These are phyloP conservation scores for Omphalotus guepiniiformis DNA, from an alignment of 768 basidiomycete genomes.

Conservation along the genomic window DNA sequence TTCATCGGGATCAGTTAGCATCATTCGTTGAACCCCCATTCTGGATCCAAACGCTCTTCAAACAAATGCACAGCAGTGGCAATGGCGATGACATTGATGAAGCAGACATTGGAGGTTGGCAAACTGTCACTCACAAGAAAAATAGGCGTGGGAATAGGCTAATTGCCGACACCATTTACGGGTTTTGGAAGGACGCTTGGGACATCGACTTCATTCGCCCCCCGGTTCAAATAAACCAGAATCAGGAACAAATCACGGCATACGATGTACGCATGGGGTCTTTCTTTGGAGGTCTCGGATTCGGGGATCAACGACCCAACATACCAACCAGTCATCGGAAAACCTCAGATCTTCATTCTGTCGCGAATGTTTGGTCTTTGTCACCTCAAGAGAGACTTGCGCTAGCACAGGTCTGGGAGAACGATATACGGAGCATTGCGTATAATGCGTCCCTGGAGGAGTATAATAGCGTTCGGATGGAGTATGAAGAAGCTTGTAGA, in stretches of 20 bases:
- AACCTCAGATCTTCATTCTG: slow-evolving; percentile 32
- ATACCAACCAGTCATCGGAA: slow-evolving; percentile 33
- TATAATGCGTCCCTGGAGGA: slow-evolving; percentile 30
- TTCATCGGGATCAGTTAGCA: slow-evolving; percentile 46
- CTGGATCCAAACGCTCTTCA: slow-evolving; percentile 35
- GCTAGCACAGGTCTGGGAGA: slow-evolving; percentile 45
- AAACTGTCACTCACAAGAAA: slow-evolving; percentile 7
- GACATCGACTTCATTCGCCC: slow-evolving; percentile 46
- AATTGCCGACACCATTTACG: slow-evolving; percentile 30
- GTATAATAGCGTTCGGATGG: slow-evolving; percentile 37
- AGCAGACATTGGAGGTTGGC: slow-evolving; percentile 10
- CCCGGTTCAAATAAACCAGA: slow-evolving; percentile 2
- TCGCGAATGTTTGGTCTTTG: slow-evolving; percentile 49
- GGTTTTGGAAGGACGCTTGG: slow-evolving; percentile 43
- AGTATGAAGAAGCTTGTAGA: slow-evolving; percentile 34
- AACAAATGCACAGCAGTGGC: not conserved
- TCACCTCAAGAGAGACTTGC: slow-evolving; percentile 42
- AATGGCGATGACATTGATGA: not conserved
- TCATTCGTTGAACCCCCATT: slow-evolving; percentile 38
- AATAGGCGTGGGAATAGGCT: not conserved
- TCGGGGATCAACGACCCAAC: slow-evolving; percentile 26
- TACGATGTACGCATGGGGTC: slow-evolving; percentile 6
- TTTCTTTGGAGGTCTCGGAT: slow-evolving; percentile 38
- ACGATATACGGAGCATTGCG: slow-evolving; percentile 30
- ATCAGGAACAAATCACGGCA: not conserved